A percentile compares a stretch with the other conserved stretches of the same genome.
Conservation (phyloP, 2,329 filamentous ascomycete genomes). For the Amphichorda felina region DNA sequence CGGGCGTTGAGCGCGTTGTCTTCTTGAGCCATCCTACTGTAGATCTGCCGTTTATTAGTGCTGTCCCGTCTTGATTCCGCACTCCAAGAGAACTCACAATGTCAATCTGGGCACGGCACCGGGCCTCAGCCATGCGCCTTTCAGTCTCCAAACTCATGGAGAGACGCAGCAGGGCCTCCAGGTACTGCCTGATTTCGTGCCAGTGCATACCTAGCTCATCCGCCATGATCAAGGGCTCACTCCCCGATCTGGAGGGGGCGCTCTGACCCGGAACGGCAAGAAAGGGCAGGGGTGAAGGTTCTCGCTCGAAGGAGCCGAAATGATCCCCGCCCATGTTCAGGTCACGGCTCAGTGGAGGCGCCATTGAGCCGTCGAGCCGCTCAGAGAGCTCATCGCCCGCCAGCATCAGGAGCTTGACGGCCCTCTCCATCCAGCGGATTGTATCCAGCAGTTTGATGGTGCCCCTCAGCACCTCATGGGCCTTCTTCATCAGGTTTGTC, state of each 20-base stretch:
- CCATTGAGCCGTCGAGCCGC: conserved; percentile 10
- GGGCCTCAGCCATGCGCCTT: conserved; percentile 30
- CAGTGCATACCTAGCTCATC: conserved; percentile 24
- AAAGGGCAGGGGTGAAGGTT: conserved; percentile 11
- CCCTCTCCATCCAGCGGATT: conserved; percentile 33
- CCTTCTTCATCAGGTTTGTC: conserved; percentile 33
- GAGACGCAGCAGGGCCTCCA: conserved; percentile 28
- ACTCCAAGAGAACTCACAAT: conserved; percentile 19
- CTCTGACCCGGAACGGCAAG: conserved; percentile 3
- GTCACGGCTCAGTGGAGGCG: conserved; percentile 4
- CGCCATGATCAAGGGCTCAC: conserved; percentile 3
- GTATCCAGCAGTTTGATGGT: conserved; percentile 33
- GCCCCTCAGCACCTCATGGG: conserved; percentile 31
- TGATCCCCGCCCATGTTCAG: conserved; percentile 12
- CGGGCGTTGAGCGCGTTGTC: conserved; percentile 31
- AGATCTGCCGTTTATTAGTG: conserved; percentile 20
- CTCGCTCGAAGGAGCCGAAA: conserved; percentile 9
- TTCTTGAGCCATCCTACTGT: conserved; percentile 36
- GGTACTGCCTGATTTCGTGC: conserved; percentile 34
- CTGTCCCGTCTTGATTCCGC: too few species aligned
- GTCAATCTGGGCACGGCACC: conserved; percentile 33
- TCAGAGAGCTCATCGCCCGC: conserved; percentile 29
- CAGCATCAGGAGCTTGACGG: conserved; percentile 28
- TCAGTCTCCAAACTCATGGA: conserved; percentile 33
- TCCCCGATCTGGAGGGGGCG: too few species aligned